These are phyloP conservation scores for Diaporthe sp. DNA, from an alignment of 2,329 filamentous ascomycete genomes.

Conservation along the genomic window DNA sequence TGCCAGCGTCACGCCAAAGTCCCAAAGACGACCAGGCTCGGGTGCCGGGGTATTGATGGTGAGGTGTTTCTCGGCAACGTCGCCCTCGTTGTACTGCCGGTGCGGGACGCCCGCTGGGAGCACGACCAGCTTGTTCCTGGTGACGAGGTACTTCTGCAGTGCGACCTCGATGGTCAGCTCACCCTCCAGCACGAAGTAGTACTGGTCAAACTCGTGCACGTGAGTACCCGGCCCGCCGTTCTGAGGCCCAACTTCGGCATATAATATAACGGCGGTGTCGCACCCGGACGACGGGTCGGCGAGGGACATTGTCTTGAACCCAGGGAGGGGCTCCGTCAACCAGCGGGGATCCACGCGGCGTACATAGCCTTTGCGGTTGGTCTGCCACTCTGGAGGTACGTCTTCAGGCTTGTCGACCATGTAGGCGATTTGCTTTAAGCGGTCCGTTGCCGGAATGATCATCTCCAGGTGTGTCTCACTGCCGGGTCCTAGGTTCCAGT, in stretches of 20 bases:
- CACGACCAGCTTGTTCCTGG: background rate
- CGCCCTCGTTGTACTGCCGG: background rate
- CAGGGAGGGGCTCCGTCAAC: background rate
- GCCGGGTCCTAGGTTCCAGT: background rate
- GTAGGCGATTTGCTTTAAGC: background rate
- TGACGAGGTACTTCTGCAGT: background rate
- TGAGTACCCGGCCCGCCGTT: background rate
- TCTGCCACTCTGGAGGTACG: conserved; percentile 5
- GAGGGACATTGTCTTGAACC: conserved; percentile 2
- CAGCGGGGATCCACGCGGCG: conserved; percentile 2
- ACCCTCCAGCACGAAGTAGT: background rate
- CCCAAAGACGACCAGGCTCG: conserved; percentile 2
- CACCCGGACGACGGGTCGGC: background rate
- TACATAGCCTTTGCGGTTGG: background rate
- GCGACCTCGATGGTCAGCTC: conserved; percentile 6
- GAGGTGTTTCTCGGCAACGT: conserved; percentile 1
- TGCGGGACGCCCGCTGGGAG: background rate
- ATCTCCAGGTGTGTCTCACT: conserved; percentile 8
- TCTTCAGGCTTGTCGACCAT: conserved; percentile 12
- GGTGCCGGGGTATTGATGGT: conserved; percentile 9
- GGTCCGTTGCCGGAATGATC: conserved; percentile 8
- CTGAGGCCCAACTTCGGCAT: background rate
- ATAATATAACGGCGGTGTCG: background rate
- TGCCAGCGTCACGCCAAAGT: background rate
- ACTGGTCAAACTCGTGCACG: background rate